Evolutionary conservation across 345 rosid genomes (phyloP).

Genomic region (Populus deltoides): DNA sequence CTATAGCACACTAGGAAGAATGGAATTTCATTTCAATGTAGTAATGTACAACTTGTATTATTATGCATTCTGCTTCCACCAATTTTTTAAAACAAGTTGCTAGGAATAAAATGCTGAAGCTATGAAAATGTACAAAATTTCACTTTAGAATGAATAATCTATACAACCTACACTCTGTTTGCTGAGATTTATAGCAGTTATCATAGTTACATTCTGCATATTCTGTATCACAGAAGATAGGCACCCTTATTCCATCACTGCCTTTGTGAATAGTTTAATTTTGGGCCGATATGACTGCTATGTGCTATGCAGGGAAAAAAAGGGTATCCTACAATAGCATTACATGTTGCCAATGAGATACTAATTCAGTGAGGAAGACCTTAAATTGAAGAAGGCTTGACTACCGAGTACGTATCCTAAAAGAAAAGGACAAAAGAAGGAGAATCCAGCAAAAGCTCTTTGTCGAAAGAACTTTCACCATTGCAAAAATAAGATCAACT

Average conservation of each 20-base stretch:
- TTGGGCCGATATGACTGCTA: background rate
- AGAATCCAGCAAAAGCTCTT: background rate
- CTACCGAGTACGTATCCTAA: background rate
- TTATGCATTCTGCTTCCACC: background rate
- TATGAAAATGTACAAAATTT: background rate
- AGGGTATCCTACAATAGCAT: background rate
- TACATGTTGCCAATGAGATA: background rate
- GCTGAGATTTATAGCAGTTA: background rate
- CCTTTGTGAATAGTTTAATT: too few species aligned
- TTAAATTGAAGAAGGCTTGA: background rate
- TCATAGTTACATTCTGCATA: background rate
- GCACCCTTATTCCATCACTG: background rate
- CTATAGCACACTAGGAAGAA: background rate
- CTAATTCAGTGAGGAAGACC: background rate
- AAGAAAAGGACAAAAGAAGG: background rate
- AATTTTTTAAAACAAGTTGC: background rate
- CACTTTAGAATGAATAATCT: background rate
- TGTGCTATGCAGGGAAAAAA: background rate
- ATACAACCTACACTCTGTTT: background rate
- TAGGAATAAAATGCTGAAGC: background rate
- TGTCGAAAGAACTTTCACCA: background rate
- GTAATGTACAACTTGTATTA: background rate
- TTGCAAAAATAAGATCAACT: background rate
- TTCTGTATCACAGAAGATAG: background rate
- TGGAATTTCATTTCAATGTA: background rate